Percentiles rank a stretch among this genome's conserved stretches.
phyloP scores from a whole-genome alignment of 177 flowering plant genomes.

The Tripterygium wilfordii region DNA sequence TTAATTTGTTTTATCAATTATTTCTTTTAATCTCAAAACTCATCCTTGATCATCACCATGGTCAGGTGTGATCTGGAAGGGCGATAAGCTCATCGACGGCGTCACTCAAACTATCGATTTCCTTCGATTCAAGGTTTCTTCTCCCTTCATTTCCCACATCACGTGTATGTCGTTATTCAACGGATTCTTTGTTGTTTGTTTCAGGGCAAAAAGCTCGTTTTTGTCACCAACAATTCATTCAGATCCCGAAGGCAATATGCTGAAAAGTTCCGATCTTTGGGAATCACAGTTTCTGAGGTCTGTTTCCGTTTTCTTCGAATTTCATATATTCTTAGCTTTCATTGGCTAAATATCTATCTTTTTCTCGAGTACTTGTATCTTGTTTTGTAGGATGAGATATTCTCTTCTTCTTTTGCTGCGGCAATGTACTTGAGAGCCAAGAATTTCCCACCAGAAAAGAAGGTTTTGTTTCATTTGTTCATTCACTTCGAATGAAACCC shows the following conservation, averaged over 20 bases:
- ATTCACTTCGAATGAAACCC: not conserved
- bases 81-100: conserved; percentile 78
- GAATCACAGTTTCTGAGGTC: conserved; percentile 69
- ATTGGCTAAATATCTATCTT: no score
- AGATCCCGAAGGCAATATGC: conserved; percentile 76
- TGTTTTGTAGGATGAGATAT: conserved; percentile 73
- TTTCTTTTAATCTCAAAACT: not conserved
- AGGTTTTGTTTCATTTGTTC: conserved; percentile 32
- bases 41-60: not conserved
- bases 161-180: not conserved
- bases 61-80: conserved; percentile 89
- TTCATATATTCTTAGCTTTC: not conserved
- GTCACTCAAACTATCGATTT: conserved; percentile 56
- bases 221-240: conserved; percentile 81
- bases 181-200: not conserved
- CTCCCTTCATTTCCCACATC: not conserved
- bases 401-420: conserved; percentile 87
- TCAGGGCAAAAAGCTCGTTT: conserved; percentile 81
- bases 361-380: not conserved
- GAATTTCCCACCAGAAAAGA: conserved; percentile 62
- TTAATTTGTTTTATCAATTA: not conserved
- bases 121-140: conserved; percentile 61
- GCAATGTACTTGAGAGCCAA: conserved; percentile 83
- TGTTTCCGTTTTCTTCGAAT: conserved; percentile 4
- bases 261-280: conserved; percentile 62